A percentile compares a stretch with the other conserved stretches of the same genome.
These are phyloP conservation scores for Sanghuangporus baumii DNA, from an alignment of 1,284 basidiomycete genomes.

Conservation along the genomic window DNA sequence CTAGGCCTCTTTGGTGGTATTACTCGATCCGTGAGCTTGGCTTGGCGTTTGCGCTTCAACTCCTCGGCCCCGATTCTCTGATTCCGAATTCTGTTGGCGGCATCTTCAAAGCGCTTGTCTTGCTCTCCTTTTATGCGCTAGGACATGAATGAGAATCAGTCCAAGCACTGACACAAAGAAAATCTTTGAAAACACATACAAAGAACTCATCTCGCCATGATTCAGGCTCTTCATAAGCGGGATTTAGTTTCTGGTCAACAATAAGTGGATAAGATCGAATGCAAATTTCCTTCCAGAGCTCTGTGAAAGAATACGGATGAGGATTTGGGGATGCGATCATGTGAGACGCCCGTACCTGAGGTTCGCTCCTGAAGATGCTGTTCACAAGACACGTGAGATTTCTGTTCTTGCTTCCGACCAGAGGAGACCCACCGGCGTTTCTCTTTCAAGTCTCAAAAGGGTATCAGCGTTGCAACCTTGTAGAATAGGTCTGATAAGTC, in stretches of 20 bases:
- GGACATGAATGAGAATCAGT: conserved; percentile 5
- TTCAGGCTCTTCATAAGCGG: conserved; percentile 38
- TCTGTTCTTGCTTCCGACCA: neutral
- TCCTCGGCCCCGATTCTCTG: conserved; percentile 63
- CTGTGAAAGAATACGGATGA: conserved; percentile 31
- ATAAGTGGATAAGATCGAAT: conserved; percentile 50
- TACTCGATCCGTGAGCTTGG: conserved; percentile 62
- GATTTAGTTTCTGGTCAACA: conserved; percentile 38
- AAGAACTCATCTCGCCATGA: conserved; percentile 68
- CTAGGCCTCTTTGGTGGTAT: conserved; percentile 56
- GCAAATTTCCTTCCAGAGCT: conserved; percentile 65
- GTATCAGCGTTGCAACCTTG: conserved; percentile 66
- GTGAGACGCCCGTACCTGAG: conserved; percentile 37
- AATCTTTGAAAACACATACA: conserved; percentile 35
- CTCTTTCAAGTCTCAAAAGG: conserved; percentile 57
- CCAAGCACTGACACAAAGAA: neutral
- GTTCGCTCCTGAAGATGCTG: conserved; percentile 57
- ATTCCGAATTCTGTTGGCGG: conserved; percentile 50
- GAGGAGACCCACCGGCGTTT: conserved; percentile 53
- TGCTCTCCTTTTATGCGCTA: conserved; percentile 45
- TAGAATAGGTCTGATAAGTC: conserved; percentile 63
- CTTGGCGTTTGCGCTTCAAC: conserved; percentile 64
- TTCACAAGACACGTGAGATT: conserved; percentile 4
- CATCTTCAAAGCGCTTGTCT: conserved; percentile 53
- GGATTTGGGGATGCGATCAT: conserved; percentile 16